Evolutionary conservation across 2,329 filamentous ascomycete genomes (phyloP), one percentile per base, ranked within the genome.

Genomic region (Fusarium sambucinum): DNA sequence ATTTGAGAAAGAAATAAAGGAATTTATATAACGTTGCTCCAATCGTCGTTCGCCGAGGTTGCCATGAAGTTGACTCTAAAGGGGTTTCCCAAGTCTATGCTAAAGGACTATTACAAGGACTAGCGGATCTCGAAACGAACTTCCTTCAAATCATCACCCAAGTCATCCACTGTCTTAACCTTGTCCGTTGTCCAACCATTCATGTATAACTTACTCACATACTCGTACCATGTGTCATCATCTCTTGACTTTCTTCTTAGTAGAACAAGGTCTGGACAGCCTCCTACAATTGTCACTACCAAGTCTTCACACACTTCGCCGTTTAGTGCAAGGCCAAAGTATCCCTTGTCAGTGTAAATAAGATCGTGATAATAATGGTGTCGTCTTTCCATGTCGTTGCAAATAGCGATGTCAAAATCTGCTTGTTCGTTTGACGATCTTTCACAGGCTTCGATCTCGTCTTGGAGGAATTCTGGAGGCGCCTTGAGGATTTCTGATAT

Each of bases 361-460:
- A 37, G 11, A 12, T 37, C n/a, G 1, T 7, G 2, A 6, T 1
- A 9, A 19, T 37, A 37, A 10, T 3, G 10, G n/a, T 37, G 35
- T 1, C 1, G 35, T 1, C 5, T 4, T n/a, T 37, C 35, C 35
- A 37, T 37, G 2, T 19, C 11, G 5, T 0, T 4, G 11, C n/a
- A 37, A 6, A 37, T 13, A 1, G 5, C 10, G 5, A 19, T 10
- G 3, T 37, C 35, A 37, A 37, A 19, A n/a, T 13, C 3, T 2
- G n/a, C 5, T 13, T 12, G n/a, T 12, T 19, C 35, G 0, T 37
- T 6, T 8, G 35, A 37, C 1, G 1, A 13, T 4, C 13, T 0
- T 6, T 6, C 11, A 10, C 17, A 37, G 17, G 35, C 35, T 6
- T 12, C 17, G 3, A 19, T 19, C 11, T 6, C 6, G 13, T 6